These are phyloP conservation scores for Leucosporidium creatinivorum DNA, from an alignment of 768 basidiomycete species.

Conservation along the genomic window DNA sequence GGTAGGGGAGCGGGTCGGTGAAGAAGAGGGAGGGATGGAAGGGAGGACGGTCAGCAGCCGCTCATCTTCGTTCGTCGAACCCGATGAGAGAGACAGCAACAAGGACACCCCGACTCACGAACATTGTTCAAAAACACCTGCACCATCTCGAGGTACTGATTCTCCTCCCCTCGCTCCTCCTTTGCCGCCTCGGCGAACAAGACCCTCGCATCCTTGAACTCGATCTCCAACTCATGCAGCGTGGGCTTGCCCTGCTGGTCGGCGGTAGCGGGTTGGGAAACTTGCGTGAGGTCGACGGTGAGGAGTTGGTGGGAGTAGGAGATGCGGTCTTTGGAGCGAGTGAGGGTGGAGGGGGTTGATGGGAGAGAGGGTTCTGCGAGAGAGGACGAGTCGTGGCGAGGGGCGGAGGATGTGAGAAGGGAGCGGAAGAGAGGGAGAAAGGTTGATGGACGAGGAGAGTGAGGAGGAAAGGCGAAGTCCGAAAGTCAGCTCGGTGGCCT, in stretches of 20 bases:
- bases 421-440: neutral
- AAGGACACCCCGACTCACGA: slow-evolving; percentile 42
- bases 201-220: slow-evolving; percentile 61
- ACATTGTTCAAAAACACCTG: slow-evolving; percentile 89
- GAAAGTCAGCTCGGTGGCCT: too few relatives aligned
- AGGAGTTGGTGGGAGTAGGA: slow-evolving; percentile 92
- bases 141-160: slow-evolving; percentile 83
- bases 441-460: neutral
- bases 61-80: too few relatives aligned
- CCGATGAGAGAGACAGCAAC: too few relatives aligned
- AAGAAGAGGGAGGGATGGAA: neutral
- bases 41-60: too few relatives aligned
- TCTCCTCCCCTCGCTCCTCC: slow-evolving; percentile 53
- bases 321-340: slow-evolving; percentile 73
- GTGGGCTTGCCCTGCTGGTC: neutral
- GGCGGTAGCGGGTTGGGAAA: slow-evolving; percentile 42
- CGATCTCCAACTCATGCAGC: slow-evolving; percentile 83
- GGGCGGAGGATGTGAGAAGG: neutral
- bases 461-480: too few relatives aligned
- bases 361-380: slow-evolving; percentile 6
- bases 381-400: fast-evolving
- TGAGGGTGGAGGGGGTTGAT: slow-evolving; percentile 16
- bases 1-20: neutral
- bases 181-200: slow-evolving; percentile 65
- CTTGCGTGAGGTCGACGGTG: slow-evolving; percentile 87